Evolutionary conservation across 176 grass and related monocot species (phyloP).

Genomic region (Aegilops sharonensis): DNA sequence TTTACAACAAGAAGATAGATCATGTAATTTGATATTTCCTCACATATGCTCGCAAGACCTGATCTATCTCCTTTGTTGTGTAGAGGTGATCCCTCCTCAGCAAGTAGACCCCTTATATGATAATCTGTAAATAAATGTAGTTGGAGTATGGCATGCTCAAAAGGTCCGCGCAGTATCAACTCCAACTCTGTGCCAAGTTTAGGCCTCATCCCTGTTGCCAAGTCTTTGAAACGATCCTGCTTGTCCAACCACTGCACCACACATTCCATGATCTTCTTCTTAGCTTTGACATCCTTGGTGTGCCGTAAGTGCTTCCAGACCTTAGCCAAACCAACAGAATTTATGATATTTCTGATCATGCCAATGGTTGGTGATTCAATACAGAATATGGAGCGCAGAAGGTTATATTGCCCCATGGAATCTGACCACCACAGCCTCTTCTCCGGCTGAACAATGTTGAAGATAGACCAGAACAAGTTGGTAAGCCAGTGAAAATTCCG

Average conservation of each 20-base stretch:
- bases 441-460: neutral
- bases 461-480: neutral
- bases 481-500: neutral
- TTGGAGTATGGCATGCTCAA: slow-evolving; percentile 8
- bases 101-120: neutral
- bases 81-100: neutral
- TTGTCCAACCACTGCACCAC: neutral
- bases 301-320: neutral
- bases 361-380: neutral
- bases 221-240: neutral
- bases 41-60: neutral
- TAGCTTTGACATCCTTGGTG: neutral
- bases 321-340: neutral
- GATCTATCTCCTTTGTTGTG: neutral
- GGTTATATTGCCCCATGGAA: neutral
- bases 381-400: neutral
- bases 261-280: neutral
- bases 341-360: neutral
- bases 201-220: neutral
- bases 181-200: neutral
- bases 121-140: neutral
- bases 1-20: slow-evolving; percentile 11
- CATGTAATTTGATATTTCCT: slow-evolving; percentile 13
- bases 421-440: neutral
- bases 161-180: neutral